phyloP scores from a whole-genome alignment of 768 basidiomycete species.

The Amanita phalloides region DNA sequence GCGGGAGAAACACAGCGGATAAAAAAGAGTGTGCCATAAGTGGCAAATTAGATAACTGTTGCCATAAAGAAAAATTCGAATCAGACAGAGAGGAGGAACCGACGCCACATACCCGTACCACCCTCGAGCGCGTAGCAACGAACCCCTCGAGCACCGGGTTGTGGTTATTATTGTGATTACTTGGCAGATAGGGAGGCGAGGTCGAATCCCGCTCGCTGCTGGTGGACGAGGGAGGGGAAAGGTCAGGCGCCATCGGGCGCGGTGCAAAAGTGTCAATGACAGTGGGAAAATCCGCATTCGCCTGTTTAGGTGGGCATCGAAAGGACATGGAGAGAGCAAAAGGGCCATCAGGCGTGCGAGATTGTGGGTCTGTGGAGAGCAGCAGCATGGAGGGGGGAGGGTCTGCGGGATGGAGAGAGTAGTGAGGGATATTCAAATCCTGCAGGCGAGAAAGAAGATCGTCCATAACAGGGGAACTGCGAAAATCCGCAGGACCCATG shows the following conservation, averaged over 20 bases:
- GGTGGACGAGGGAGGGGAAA: slow-evolving; percentile 24
- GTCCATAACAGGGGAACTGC: slow-evolving; percentile 1
- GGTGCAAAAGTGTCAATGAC: slow-evolving; percentile 20
- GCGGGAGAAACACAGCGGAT: slow-evolving; percentile 27
- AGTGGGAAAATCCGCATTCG: slow-evolving; percentile 7
- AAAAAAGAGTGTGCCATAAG: slow-evolving; percentile 24
- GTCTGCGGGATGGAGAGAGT: neutral
- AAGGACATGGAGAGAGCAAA: slow-evolving; percentile 4
- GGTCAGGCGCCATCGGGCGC: slow-evolving; percentile 12
- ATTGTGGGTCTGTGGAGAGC: slow-evolving; percentile 4
- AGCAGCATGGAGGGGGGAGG: neutral
- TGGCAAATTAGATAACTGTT: slow-evolving; percentile 30
- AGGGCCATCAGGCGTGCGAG: slow-evolving; percentile 6
- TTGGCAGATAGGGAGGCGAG: slow-evolving; percentile 10
- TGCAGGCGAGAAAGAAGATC: slow-evolving; percentile 5
- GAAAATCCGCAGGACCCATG: slow-evolving; percentile 4
- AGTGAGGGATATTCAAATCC: slow-evolving; percentile 2
- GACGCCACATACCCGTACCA: slow-evolving; percentile 35
- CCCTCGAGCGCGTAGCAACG: slow-evolving; percentile 38
- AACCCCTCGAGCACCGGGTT: slow-evolving; percentile 28
- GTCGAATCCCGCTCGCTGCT: slow-evolving; percentile 18
- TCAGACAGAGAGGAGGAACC: neutral
- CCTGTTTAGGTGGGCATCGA: neutral
- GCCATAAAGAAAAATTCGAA: neutral
- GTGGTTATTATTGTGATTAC: neutral